Evolutionary conservation across 768 basidiomycete species (phyloP).

Genomic region (Chalciporus chontae): DNA sequence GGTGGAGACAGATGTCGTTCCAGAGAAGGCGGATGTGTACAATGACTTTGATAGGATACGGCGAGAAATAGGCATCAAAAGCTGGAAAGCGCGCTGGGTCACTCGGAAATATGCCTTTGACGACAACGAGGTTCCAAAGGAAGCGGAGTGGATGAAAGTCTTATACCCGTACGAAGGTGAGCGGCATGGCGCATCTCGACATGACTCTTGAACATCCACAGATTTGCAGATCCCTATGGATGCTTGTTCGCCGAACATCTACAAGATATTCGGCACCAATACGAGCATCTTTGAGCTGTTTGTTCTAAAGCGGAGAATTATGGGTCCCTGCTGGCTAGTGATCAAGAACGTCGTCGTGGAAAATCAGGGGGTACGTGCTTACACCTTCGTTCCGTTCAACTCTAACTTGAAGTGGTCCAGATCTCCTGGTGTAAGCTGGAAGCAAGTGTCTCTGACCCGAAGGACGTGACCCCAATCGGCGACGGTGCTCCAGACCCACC

Average conservation of each 20-base stretch:
- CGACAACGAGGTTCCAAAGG: slow-evolving; percentile 65
- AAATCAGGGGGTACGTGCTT: slow-evolving; percentile 65
- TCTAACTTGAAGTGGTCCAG: slow-evolving; percentile 37
- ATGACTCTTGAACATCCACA: slow-evolving; percentile 5
- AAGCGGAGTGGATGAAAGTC: slow-evolving; percentile 91
- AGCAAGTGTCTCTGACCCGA: slow-evolving; percentile 76
- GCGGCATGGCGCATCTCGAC: slow-evolving; percentile 16
- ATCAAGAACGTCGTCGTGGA: slow-evolving; percentile 75
- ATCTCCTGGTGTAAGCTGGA: slow-evolving; percentile 98
- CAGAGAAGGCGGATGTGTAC: slow-evolving; percentile 68
- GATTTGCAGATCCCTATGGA: slow-evolving; percentile 58
- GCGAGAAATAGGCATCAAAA: slow-evolving; percentile 65
- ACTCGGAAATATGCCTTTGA: slow-evolving; percentile 92
- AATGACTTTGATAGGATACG: slow-evolving; percentile 80
- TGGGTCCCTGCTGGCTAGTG: slow-evolving; percentile 97
- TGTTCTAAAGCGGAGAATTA: slow-evolving; percentile 93
- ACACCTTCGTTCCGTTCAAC: not conserved
- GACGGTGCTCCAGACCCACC: slow-evolving; percentile 79
- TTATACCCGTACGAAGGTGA: slow-evolving; percentile 85
- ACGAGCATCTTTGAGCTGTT: slow-evolving; percentile 92
- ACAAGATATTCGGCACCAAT: slow-evolving; percentile 85
- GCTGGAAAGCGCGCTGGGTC: slow-evolving; percentile 82
- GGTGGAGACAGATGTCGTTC: slow-evolving; percentile 72
- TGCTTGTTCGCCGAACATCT: slow-evolving; percentile 79
- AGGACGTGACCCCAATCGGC: slow-evolving; percentile 79